Percentiles rank a stretch among this genome's conserved stretches.
Evolutionary conservation across 2,329 filamentous ascomycete species (phyloP).

Genomic region (Cladophialophora immunda): DNA sequence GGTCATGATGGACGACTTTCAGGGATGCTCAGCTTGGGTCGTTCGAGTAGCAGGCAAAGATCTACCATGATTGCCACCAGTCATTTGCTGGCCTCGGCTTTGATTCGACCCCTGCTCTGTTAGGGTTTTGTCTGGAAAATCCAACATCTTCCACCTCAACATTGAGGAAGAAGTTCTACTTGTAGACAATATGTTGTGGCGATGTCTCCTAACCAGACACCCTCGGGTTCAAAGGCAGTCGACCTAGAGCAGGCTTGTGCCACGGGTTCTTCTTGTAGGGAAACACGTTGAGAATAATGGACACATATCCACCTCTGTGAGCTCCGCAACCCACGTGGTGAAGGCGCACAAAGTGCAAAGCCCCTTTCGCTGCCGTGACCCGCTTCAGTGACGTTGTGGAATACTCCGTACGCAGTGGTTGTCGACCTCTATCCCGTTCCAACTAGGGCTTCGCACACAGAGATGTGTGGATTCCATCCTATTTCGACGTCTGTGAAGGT

Average conservation of each 20-base stretch:
- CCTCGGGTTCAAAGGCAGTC: neutral
- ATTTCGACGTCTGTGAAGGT: neutral
- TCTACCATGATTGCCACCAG: neutral
- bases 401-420: neutral
- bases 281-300: neutral
- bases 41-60: constrained; percentile 13
- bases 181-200: neutral
- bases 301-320: constrained; percentile 26
- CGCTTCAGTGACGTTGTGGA: constrained; percentile 4
- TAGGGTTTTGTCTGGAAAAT: neutral
- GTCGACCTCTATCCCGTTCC: neutral
- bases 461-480: too few relatives aligned
- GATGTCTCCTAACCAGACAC: neutral
- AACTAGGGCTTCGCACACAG: neutral
- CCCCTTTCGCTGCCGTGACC: neutral
- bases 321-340: constrained; percentile 36
- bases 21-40: neutral
- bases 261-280: neutral
- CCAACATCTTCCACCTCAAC: neutral
- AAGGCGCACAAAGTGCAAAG: constrained; percentile 26
- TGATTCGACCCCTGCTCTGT: neutral
- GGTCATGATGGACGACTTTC: neutral
- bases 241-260: neutral
- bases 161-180: too few relatives aligned
- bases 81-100: neutral